Evolutionary conservation across 345 rosid species (phyloP), one percentile per base, ranked within the genome.

Genomic region (Camelina sativa): DNA sequence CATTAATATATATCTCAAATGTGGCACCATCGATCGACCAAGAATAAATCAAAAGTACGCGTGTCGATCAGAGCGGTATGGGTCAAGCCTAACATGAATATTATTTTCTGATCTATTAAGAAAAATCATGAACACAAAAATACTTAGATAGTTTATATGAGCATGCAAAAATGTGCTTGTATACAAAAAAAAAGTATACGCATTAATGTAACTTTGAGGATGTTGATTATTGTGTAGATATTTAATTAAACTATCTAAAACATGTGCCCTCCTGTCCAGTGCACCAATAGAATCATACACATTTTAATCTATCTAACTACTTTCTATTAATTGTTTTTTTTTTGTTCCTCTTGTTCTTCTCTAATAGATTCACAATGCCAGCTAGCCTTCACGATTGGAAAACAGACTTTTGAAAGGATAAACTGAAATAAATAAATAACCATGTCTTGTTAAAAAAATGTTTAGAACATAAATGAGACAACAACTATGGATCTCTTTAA

Each of bases 301-400:
- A 56, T 56, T 55, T 11, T 38, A 38, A 61, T 67, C 53, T 52
- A 72, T n/a, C 30, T 74, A 50, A 58, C 73, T 25, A 59, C 17
- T 67, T 57, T 59, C 43, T 46, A n/a, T 69, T 30, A 40, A 50
- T 38, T 74, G 6, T 41, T 52, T 25, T 6, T 37, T 37, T 51
- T 4, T 52, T 1, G 5, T n/a, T 50, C 5, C 46, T 28, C 37
- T 64, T 73, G 57, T 54, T 73, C 57, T 64, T 73, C 77, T 64
- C 52, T n/a, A 57, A 74, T 1, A 65, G 66, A 74, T 59, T 59
- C 68, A 67, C 43, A 38, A 59, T 67, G 79, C 62, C 79, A 68
- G 79, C 79, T 75, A 75, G 69, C 22, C 60, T 66, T 66, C 72
- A 66, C 72, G 78, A 74, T 50, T 50, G 32, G 40, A 61, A 62